Evolutionary conservation across 306 rosid species (phyloP).

Genomic region (Dalbergia cochinchinensis): DNA sequence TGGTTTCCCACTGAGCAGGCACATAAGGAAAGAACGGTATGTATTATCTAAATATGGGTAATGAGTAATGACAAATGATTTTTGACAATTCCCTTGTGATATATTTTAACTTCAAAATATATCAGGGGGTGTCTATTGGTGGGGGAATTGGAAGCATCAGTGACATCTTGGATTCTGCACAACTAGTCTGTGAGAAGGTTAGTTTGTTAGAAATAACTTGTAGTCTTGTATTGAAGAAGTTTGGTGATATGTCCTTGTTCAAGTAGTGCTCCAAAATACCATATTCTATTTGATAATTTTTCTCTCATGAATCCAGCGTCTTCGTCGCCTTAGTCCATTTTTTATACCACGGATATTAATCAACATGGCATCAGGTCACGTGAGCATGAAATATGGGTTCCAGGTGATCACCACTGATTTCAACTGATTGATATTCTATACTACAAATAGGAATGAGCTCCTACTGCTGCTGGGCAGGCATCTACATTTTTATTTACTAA

Average conservation of each 20-base stretch:
- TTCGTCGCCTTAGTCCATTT: constrained; percentile 97
- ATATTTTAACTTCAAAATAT: constrained; percentile 48
- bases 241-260: constrained; percentile 30
- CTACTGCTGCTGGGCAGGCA: constrained; percentile 23
- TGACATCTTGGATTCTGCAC: constrained; percentile 88
- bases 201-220: constrained; percentile 29
- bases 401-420: constrained; percentile 63
- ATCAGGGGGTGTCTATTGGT: constrained; percentile 92
- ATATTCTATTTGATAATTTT: constrained; percentile 21
- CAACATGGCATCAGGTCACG: constrained; percentile 98
- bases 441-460: constrained; percentile 35
- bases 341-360: constrained; percentile 92
- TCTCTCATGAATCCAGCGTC: constrained; percentile 61
- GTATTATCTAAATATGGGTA: constrained; percentile 39
- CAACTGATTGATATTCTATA: constrained; percentile 35
- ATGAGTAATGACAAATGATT: constrained; percentile 29
- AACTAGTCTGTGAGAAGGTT: constrained; percentile 87
- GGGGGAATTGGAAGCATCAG: constrained; percentile 94
- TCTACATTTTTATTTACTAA: constrained; percentile 14
- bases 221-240: not conserved
- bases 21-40: constrained; percentile 85
- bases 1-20: constrained; percentile 84
- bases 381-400: constrained; percentile 97
- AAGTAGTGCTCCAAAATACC: constrained; percentile 27
- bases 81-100: constrained; percentile 33